A percentile compares a stretch with the other conserved stretches of the same genome.
Evolutionary conservation across 2,329 filamentous ascomycete species (phyloP).

Genomic region (Talaromyces sp.): DNA sequence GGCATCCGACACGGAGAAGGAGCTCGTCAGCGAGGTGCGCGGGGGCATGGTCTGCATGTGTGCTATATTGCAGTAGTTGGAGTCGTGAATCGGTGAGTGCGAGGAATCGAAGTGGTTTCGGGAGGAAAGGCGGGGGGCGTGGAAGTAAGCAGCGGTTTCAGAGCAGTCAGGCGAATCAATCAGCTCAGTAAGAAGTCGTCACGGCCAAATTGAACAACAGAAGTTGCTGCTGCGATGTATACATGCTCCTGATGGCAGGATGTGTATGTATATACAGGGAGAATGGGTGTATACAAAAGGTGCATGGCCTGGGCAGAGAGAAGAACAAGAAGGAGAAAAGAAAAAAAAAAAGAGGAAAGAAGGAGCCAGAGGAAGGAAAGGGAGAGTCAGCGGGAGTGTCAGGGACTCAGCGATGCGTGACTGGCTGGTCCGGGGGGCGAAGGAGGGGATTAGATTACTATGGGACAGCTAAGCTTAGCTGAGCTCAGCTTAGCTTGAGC

Average conservation of each 20-base stretch:
- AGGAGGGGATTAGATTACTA: too few species aligned
- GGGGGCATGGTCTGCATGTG: constrained; percentile 69
- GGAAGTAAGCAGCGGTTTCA: constrained; percentile 5
- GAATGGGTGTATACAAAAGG: not conserved
- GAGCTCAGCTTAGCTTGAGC: constrained; percentile 3
- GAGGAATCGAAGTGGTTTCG: not conserved
- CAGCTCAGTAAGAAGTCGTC: not conserved
- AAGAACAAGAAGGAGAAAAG: not conserved
- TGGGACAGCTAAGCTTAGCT: constrained; percentile 8
- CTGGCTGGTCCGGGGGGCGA: constrained; percentile 5
- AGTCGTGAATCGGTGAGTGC: not conserved
- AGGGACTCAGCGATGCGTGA: not conserved
- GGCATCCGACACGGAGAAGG: constrained; percentile 84
- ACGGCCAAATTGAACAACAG: not conserved
- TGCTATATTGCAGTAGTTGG: not conserved
- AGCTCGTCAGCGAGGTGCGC: constrained; percentile 77
- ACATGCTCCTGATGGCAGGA: not conserved
- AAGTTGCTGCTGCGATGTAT: not conserved
- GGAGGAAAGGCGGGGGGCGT: constrained; percentile 2
- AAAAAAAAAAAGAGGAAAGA: not conserved
- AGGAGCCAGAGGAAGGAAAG: not conserved
- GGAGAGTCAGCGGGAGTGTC: not conserved
- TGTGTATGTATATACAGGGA: not conserved
- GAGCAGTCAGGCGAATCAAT: not conserved
- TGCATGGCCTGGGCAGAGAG: not conserved